Conservation (phyloP, 352 stramenopile species). For the Phytophthora capsici region DNA sequence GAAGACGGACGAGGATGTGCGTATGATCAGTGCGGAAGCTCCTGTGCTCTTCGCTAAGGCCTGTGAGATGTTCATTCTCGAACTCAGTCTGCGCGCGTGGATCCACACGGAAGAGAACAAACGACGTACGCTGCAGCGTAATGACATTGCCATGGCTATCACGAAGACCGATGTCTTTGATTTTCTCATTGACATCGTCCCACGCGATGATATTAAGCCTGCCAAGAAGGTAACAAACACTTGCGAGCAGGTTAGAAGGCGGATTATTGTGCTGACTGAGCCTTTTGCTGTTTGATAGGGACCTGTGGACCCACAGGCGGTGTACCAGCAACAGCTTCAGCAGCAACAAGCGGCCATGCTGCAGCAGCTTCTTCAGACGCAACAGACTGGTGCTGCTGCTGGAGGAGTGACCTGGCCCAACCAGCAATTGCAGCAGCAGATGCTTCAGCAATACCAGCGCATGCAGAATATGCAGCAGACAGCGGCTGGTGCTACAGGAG, state of each 20-base stretch:
- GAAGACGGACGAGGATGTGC: conserved; percentile 95
- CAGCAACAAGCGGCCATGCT: conserved; percentile 90
- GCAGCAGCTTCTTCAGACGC: conserved; percentile 86
- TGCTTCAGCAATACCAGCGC: conserved; percentile 89
- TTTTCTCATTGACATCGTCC: conserved; percentile 93
- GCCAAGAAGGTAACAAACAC: conserved; percentile 72
- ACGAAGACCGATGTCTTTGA: conserved; percentile 93
- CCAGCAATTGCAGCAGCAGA: conserved; percentile 86
- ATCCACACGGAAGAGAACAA: conserved; percentile 94
- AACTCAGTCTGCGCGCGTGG: conserved; percentile 90
- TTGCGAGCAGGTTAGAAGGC: background rate
- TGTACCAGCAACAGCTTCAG: conserved; percentile 90
- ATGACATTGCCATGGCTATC: conserved; percentile 91
- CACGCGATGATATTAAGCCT: conserved; percentile 87
- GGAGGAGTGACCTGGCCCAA: conserved; percentile 72
- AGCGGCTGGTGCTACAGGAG: conserved; percentile 8
- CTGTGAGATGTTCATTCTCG: conserved; percentile 95
- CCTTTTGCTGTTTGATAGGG: conserved; percentile 43
- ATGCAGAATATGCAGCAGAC: conserved; percentile 76
- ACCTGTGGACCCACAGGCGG: conserved; percentile 68
- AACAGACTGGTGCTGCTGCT: conserved; percentile 68
- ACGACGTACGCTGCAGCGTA: conserved; percentile 91
- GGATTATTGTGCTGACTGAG: conserved; percentile 3
- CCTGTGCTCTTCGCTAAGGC: conserved; percentile 94
- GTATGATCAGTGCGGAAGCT: conserved; percentile 94